Conservation (phyloP, 164 flowering plant species). For the Amborella trichopoda region DNA sequence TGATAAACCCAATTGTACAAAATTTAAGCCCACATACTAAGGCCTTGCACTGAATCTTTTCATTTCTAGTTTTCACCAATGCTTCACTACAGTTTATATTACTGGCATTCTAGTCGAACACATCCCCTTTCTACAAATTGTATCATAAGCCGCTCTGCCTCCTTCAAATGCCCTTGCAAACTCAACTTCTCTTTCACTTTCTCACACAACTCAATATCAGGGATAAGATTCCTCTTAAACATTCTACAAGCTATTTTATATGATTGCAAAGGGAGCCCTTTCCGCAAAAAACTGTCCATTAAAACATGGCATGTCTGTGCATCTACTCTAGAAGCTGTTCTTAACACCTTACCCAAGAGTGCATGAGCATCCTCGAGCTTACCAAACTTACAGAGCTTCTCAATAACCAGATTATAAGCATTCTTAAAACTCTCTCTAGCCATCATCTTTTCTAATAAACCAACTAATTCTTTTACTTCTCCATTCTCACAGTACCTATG, state of each 20-base stretch:
- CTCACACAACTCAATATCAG: conserved; percentile 66
- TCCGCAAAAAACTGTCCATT: conserved; percentile 50
- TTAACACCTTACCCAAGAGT: conserved; percentile 53
- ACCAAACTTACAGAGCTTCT: conserved; percentile 72
- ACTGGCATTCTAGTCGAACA: conserved; percentile 17
- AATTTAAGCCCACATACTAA: too few species aligned
- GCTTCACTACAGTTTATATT: too few species aligned
- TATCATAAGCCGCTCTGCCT: conserved; percentile 67
- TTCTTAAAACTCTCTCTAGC: conserved; percentile 32
- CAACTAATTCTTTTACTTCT: conserved; percentile 56
- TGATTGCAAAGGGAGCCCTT: conserved; percentile 41
- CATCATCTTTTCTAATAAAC: conserved; percentile 65
- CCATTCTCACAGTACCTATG: conserved; percentile 57
- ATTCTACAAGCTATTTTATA: conserved; percentile 78
- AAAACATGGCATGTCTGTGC: conserved; percentile 62
- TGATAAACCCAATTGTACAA: too few species aligned
- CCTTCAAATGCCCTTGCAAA: conserved; percentile 36
- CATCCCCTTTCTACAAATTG: conserved; percentile 74
- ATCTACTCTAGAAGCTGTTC: conserved; percentile 60
- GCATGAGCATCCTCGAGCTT: conserved; percentile 63
- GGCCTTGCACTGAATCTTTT: too few species aligned
- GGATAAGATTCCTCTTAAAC: conserved; percentile 73
- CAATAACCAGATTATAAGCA: conserved; percentile 76
- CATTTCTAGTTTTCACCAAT: too few species aligned
- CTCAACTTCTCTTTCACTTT: conserved; percentile 44